phyloP scores from a whole-genome alignment of 2,329 filamentous ascomycete genomes.

The Tolypocladium nubicola region DNA sequence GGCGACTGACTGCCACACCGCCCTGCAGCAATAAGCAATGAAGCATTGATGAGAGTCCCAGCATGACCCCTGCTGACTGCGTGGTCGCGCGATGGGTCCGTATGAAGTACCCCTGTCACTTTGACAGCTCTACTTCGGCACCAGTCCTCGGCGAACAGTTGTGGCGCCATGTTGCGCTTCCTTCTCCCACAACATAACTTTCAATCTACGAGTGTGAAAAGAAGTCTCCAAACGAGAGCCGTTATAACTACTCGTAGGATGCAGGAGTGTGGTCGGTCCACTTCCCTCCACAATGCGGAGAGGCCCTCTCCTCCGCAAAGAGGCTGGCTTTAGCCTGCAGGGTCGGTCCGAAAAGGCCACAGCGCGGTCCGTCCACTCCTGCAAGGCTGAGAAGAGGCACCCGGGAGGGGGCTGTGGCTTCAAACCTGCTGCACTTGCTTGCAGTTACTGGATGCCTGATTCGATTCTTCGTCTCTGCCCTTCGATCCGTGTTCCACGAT shows the following conservation, averaged over 20 bases:
- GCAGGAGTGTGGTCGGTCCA: neutral
- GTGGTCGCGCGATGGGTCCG: neutral
- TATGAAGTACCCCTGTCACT: neutral
- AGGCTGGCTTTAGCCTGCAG: neutral
- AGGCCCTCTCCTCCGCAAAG: neutral
- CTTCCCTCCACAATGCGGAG: neutral
- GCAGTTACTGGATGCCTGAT: neutral
- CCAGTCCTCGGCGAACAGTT: neutral
- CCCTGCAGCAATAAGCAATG: neutral
- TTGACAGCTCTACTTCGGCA: neutral
- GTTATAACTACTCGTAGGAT: neutral
- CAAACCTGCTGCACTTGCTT: neutral
- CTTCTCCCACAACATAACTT: neutral
- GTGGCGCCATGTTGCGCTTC: neutral
- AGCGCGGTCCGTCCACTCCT: neutral
- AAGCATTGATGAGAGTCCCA: no score
- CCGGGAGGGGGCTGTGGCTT: no score
- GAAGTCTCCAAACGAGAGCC: neutral
- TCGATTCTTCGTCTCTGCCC: neutral
- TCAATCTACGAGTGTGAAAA: neutral
- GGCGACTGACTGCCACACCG: neutral
- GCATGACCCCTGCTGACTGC: neutral
- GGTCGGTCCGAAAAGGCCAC: slow-evolving; percentile 6
- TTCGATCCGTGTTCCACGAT: neutral
- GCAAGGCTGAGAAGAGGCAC: slow-evolving; percentile 1